These are phyloP conservation scores for Eruca vesicaria DNA, from an alignment of 441 rosid species.

Conservation along the genomic window DNA sequence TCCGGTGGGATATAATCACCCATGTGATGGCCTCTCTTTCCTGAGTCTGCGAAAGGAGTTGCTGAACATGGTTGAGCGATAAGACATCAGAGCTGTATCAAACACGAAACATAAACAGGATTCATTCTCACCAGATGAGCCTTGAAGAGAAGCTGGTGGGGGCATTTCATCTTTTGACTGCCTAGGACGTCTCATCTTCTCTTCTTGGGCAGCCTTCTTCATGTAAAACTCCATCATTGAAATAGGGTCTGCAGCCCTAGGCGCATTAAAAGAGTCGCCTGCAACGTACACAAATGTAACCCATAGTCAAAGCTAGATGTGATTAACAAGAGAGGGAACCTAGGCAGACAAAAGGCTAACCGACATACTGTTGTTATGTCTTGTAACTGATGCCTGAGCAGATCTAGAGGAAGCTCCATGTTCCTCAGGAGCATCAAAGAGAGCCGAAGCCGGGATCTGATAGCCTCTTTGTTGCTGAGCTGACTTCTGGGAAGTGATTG, in stretches of 20 bases:
- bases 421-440: conserved; percentile 64
- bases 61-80: conserved; percentile 1
- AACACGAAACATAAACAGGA: conserved; percentile 1
- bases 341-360: neutral
- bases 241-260: conserved; percentile 70
- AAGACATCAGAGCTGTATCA: conserved; percentile 18
- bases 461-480: conserved; percentile 56
- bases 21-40: conserved; percentile 95
- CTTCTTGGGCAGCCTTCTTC: conserved; percentile 98
- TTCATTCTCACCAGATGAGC: conserved; percentile 41
- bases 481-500: conserved; percentile 44
- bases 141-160: conserved; percentile 93
- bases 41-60: conserved; percentile 26
- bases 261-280: conserved; percentile 55
- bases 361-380: conserved; percentile 30
- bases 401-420: conserved; percentile 36
- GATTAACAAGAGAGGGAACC: neutral
- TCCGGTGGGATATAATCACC: conserved; percentile 95
- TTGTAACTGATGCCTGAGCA: conserved; percentile 25
- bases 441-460: conserved; percentile 88
- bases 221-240: conserved; percentile 98
- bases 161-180: conserved; percentile 98
- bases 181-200: conserved; percentile 84
- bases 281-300: conserved; percentile 8
- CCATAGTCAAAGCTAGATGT: conserved; percentile 15